Percentiles rank a stretch among this genome's conserved stretches.
phyloP scores from a whole-genome alignment of 257 asterid genomes.

The Solanum chaucha region DNA sequence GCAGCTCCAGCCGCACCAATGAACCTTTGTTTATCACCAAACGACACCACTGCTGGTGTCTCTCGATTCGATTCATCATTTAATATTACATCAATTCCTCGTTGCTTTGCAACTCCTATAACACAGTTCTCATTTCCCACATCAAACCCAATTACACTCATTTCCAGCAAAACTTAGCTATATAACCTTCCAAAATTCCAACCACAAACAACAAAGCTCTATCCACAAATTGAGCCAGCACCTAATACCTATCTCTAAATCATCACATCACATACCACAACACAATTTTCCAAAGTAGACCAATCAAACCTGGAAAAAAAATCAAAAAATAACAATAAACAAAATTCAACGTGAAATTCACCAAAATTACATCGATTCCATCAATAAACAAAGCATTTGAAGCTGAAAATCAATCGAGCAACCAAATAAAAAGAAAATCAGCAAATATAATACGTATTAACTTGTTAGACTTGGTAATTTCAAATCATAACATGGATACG shows the following conservation, averaged over 20 bases:
- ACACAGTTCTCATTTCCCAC: constrained; percentile 95
- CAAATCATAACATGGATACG: background rate
- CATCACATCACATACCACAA: background rate
- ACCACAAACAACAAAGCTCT: background rate
- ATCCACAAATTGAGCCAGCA: background rate
- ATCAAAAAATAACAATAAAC: background rate
- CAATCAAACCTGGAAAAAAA: background rate
- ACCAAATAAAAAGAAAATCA: background rate
- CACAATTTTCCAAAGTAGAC: background rate
- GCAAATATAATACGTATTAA: background rate
- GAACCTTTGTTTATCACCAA: constrained; percentile 93
- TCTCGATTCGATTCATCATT: constrained; percentile 91
- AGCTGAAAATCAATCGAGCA: background rate
- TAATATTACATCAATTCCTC: constrained; percentile 78
- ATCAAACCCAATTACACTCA: constrained; percentile 89
- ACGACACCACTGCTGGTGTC: constrained; percentile 79
- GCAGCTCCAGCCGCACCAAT: constrained; percentile 90
- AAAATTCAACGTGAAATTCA: background rate
- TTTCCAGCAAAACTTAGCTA: constrained; percentile 23
- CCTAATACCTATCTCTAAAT: background rate
- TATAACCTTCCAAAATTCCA: background rate
- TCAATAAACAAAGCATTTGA: background rate
- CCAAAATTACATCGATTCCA: background rate
- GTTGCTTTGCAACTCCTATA: constrained; percentile 71
- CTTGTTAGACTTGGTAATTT: background rate